Evolutionary conservation across 1,284 basidiomycete species (phyloP).

Genomic region (Cutaneotrichosporon spelunceum): DNA sequence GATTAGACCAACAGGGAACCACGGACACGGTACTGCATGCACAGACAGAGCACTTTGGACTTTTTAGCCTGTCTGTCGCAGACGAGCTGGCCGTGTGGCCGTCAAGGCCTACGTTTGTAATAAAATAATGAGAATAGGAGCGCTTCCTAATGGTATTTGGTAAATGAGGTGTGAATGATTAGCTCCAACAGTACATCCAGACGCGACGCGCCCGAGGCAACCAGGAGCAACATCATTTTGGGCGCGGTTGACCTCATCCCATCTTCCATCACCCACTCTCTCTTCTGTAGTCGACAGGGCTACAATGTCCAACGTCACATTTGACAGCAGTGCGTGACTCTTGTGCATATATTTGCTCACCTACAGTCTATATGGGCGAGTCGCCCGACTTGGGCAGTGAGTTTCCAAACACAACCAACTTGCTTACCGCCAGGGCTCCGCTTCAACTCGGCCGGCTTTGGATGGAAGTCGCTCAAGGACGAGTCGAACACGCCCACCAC

Average conservation of each 20-base stretch:
- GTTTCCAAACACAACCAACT: conserved; percentile 42
- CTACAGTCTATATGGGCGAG: conserved; percentile 66
- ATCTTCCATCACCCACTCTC: background rate
- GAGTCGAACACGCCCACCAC: conserved; percentile 58
- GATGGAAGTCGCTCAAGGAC: conserved; percentile 71
- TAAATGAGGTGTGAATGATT: conserved; percentile 1
- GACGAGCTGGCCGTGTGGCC: too few relatives aligned
- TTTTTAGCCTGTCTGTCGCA: background rate
- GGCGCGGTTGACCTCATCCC: background rate
- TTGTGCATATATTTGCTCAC: background rate
- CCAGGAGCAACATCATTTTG: too few relatives aligned
- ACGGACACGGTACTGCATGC: background rate
- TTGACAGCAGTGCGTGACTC: conserved; percentile 38
- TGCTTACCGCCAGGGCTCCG: conserved; percentile 66
- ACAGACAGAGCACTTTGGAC: background rate
- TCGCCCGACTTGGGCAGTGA: conserved; percentile 73
- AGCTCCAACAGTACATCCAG: background rate
- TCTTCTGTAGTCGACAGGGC: background rate
- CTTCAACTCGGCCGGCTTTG: conserved; percentile 80
- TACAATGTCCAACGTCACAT: conserved; percentile 45
- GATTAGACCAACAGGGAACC: background rate
- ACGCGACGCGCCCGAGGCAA: background rate
- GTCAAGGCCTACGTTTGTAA: too few relatives aligned
- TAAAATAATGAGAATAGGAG: too few relatives aligned
- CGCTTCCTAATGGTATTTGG: too few relatives aligned